Percentiles rank a stretch among this genome's conserved stretches.
Conservation (phyloP, 2,329 filamentous ascomycete species). For the Ascocoryne sarcoides region DNA sequence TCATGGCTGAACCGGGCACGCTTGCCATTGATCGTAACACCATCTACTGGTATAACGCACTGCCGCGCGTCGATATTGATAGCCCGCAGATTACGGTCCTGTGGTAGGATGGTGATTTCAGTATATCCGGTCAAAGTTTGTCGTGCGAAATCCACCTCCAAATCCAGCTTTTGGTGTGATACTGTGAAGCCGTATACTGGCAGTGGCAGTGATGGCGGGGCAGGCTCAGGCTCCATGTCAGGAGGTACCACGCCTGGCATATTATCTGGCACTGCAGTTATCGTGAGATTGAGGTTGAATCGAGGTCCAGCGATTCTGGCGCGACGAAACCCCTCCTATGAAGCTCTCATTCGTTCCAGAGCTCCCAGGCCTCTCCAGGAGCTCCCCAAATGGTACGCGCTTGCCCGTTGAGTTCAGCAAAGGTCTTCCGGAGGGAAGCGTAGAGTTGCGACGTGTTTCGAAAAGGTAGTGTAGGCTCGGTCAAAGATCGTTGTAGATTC, state of each 20-base stretch:
- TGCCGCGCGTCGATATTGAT: conserved; percentile 55
- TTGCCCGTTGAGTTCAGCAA: no score
- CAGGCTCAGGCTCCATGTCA: no score
- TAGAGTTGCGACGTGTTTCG: not conserved
- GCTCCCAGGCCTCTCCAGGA: conserved; percentile 9
- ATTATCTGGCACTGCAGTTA: conserved; percentile 7
- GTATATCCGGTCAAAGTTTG: conserved; percentile 69
- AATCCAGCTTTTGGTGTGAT: conserved; percentile 75
- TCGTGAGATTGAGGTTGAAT: conserved; percentile 3
- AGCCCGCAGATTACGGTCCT: conserved; percentile 46
- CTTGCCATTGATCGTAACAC: conserved; percentile 40
- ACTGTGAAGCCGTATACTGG: conserved; percentile 39
- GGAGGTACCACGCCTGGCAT: conserved; percentile 20
- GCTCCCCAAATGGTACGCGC: no score
- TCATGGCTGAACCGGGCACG: conserved; percentile 28
- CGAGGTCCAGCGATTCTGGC: conserved; percentile 17
- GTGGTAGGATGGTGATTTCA: conserved; percentile 62
- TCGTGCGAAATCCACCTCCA: conserved; percentile 79
- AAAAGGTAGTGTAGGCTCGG: not conserved
- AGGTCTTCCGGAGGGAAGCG: no score
- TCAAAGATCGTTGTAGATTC: no score
- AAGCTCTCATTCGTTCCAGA: conserved; percentile 20
- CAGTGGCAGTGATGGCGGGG: conserved; percentile 2
- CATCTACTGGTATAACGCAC: conserved; percentile 46
- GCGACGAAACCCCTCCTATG: conserved; percentile 13